Evolutionary conservation across 345 rosid genomes (phyloP).

Genomic region (Viola odorata): DNA sequence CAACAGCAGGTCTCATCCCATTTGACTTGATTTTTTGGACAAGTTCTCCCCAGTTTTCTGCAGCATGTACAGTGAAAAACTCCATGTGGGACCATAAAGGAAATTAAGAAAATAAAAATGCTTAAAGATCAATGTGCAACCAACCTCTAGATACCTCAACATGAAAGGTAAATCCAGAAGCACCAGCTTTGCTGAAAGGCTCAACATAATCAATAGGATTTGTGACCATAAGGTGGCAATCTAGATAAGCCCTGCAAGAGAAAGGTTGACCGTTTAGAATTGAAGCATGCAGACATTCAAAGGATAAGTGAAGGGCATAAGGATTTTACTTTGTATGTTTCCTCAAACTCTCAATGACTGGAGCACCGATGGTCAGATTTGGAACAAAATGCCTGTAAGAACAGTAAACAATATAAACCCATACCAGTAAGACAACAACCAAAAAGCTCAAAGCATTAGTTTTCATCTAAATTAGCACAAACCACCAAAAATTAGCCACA

Average conservation of each 20-base stretch:
- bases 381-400: constrained; percentile 75
- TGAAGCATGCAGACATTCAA: neutral
- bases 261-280: neutral
- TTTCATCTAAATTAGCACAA: too few relatives aligned
- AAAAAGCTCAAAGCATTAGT: neutral
- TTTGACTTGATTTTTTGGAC: constrained; percentile 55
- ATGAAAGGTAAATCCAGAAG: constrained; percentile 97
- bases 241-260: constrained; percentile 69
- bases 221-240: constrained; percentile 92
- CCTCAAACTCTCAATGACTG: constrained; percentile 82
- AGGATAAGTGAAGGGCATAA: neutral
- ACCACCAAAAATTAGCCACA: too few relatives aligned
- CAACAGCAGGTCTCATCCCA: constrained; percentile 90
- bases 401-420: constrained; percentile 6
- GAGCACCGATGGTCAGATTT: constrained; percentile 84
- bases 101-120: neutral
- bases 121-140: constrained; percentile 4
- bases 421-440: neutral
- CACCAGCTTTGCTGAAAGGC: constrained; percentile 72
- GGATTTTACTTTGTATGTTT: constrained; percentile 66
- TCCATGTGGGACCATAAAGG: neutral
- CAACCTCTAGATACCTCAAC: constrained; percentile 74
- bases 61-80: constrained; percentile 10
- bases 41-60: constrained; percentile 84
- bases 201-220: constrained; percentile 88